Conservation (phyloP, 1,284 basidiomycete genomes). For the Tilletia setariae region DNA sequence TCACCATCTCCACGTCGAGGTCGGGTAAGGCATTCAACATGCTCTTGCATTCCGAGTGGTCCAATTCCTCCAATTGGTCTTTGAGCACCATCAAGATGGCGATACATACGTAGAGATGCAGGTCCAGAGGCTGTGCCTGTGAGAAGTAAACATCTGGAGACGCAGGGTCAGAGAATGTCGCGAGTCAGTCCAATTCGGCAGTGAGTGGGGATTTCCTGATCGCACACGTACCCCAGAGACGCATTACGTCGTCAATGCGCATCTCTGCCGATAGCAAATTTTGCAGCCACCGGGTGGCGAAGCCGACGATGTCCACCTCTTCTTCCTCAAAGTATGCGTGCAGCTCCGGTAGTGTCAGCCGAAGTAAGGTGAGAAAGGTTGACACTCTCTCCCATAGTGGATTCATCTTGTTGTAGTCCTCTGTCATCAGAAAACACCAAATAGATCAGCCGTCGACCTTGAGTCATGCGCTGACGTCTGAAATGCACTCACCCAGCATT, state of each 20-base stretch:
- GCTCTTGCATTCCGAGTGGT: slow-evolving; percentile 51
- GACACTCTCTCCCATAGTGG: slow-evolving; percentile 47
- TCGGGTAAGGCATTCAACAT: slow-evolving; percentile 51
- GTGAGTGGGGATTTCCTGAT: not conserved
- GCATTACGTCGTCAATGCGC: slow-evolving; percentile 49
- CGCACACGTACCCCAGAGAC: slow-evolving; percentile 42
- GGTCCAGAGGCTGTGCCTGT: slow-evolving; percentile 46
- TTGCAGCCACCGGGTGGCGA: slow-evolving; percentile 52
- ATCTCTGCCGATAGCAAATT: slow-evolving; percentile 50
- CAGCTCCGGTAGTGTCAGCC: slow-evolving; percentile 52
- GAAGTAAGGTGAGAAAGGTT: slow-evolving; percentile 52
- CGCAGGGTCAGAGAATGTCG: not conserved
- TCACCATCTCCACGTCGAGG: slow-evolving; percentile 48
- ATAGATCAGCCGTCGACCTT: too few relatives aligned
- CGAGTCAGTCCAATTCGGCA: not conserved
- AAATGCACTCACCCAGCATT: slow-evolving; percentile 33
- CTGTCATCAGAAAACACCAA: slow-evolving; percentile 16
- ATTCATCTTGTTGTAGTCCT: slow-evolving; percentile 32
- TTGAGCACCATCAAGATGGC: slow-evolving; percentile 54
- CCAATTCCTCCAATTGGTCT: slow-evolving; percentile 54
- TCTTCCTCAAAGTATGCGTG: slow-evolving; percentile 55
- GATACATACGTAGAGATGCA: slow-evolving; percentile 54
- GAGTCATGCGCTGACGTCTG: too few relatives aligned
- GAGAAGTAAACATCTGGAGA: slow-evolving; percentile 51
- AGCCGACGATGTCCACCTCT: slow-evolving; percentile 49